Percentiles rank a stretch among this genome's conserved stretches.
phyloP scores from a whole-genome alignment of 352 stramenopile genomes.

The Elongisporangium senticosum region DNA sequence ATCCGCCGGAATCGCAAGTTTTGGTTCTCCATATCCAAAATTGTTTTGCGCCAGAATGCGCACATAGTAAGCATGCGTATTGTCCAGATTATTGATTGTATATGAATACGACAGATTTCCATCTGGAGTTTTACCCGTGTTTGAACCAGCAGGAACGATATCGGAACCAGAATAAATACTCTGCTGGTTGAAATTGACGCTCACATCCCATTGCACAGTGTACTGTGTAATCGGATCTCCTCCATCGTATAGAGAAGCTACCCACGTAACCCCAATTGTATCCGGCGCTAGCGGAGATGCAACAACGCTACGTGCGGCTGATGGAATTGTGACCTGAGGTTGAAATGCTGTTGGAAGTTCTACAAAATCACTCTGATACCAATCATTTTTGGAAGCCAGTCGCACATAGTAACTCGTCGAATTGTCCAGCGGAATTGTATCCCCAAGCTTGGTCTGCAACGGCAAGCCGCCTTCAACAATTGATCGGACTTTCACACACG shows the following conservation, averaged over 20 bases:
- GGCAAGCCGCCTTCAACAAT: slow-evolving; percentile 32
- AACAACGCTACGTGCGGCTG: slow-evolving; percentile 18
- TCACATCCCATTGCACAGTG: slow-evolving; percentile 91
- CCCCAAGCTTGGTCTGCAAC: slow-evolving; percentile 10
- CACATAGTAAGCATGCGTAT: slow-evolving; percentile 60
- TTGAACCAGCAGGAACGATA: slow-evolving; percentile 15
- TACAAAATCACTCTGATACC: slow-evolving; percentile 25
- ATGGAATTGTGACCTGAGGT: slow-evolving; percentile 20
- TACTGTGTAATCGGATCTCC: slow-evolving; percentile 86
- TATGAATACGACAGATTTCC: slow-evolving; percentile 15
- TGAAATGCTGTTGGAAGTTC: slow-evolving; percentile 15
- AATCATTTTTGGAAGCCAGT: slow-evolving; percentile 25
- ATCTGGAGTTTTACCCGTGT: background rate
- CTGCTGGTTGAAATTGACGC: slow-evolving; percentile 72
- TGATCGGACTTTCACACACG: slow-evolving; percentile 37
- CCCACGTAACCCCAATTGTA: slow-evolving; percentile 71
- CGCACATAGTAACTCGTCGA: slow-evolving; percentile 41
- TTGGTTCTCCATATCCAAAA: slow-evolving; percentile 57
- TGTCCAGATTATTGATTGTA: slow-evolving; percentile 39
- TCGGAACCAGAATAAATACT: slow-evolving; percentile 51
- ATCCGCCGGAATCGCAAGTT: slow-evolving; percentile 32
- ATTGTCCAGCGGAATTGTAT: slow-evolving; percentile 7
- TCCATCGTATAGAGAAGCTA: slow-evolving; percentile 49
- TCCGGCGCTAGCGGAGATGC: slow-evolving; percentile 31
- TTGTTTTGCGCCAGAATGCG: slow-evolving; percentile 82